Evolutionary conservation across 257 asterid genomes (phyloP), one percentile per base, ranked within the genome.

Genomic region (Capsicum chinense): DNA sequence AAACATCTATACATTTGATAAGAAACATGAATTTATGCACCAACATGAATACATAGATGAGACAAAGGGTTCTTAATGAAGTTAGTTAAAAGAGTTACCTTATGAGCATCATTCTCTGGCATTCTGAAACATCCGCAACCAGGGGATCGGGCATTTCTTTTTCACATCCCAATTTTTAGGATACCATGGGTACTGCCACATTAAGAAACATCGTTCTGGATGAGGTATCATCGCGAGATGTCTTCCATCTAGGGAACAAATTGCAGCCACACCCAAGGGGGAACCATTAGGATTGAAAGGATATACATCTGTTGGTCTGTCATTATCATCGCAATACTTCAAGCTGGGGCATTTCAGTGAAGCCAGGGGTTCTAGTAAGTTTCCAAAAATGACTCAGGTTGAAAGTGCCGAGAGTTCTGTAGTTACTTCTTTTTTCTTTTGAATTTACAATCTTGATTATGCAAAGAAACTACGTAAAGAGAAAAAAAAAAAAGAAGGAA

Each of bases 141-240:
- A 96, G 7, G 98, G 98, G 50, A 98, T 94, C 1, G 99, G 99
- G 56, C 97, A 98, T 54, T 87, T 85, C 91, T 93, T 91, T 17
- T 93, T 94, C 71, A 94, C 93, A 56, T 91, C 86, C 98, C 99
- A 96, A 84, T 85, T 87, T 88, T 87, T 92, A 73, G 98, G 98
- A 84, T 94, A 96, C 99, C 99, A 92, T 4, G 98, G 98, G 84
- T 87, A 96, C 88, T 96, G 98, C 99, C 99, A 96, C 98, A 94
- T 94, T 92, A 96, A 81, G 90, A 96, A 96, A 85, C 98, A 94
- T 3, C 98, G 90, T 73, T 94, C 99, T 0, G 98, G 99, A 89
- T 93, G 98, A 86, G 99, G 97, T 98, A 94, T 96, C 97, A 94
- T 91, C 0, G 98, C 99, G 5, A 94, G 98, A 91, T 96, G 99